Base-by-base conservation (phyloP, 331 rosid species). In the Cydonia oblonga region DNA sequence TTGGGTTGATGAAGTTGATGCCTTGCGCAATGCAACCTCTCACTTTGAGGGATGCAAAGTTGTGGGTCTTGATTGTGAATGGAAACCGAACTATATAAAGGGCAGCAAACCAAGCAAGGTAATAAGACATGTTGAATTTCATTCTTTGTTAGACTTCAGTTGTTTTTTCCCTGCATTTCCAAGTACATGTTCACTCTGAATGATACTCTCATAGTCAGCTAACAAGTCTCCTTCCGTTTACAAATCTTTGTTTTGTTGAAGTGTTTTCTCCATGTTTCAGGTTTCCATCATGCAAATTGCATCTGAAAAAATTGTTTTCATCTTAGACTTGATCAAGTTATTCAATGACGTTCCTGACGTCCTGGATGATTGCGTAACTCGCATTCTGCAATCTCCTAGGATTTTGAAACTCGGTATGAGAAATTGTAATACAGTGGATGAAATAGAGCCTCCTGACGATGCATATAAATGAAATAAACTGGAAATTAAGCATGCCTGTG, bases 231-330 rank as follows among this genome's bases (percentile, higher is more conserved):
- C 42, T 35, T 35, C 42, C 4, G 1, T 35, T 35, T 35, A 35
- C 12, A 49, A 32, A n/a, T 42, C 32, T 72, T 70, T 51, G 38
- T 32, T 38, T 61, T 65, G 56, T 26, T 66, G 35, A 56, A 69
- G 49, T 64, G 28, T 64, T 56, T 63, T 66, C 68, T 64, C 75
- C 78, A 33, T 56, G 74, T 82, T 86, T 79, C 93, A 95, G 97
- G 99, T 95, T 79, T 95, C 99, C 79, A 91, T 95, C 75, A 80
- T 95, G 90, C 99, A 95, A 86, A 84, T 95, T 75, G 96, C 96
- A 66, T 86, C 96, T 70, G 96, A 90, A 81, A 84, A 86, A 77
- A 78, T 65, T 79, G 93, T 74, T 71, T 90, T 91, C 77, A 76
- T 95, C 81, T 76, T 91, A 65, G 99, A 95, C 79, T 80, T 95